Evolutionary conservation across 2,329 filamentous ascomycete genomes (phyloP).

Genomic region (Aureobasidium mangrovei): DNA sequence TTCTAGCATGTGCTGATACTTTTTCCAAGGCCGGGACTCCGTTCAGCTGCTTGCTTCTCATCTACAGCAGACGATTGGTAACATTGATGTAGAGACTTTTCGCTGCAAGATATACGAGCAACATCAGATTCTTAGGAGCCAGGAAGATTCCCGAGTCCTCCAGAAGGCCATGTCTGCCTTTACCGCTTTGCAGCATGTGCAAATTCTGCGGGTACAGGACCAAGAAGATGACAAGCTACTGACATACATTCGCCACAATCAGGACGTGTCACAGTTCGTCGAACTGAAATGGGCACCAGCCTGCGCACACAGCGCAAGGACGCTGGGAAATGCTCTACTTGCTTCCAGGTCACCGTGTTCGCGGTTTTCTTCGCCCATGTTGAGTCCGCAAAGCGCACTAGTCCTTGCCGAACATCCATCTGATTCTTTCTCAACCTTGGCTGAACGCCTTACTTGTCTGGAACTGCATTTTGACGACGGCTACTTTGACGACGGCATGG

Average conservation of each 20-base stretch:
- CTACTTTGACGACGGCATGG: constrained; percentile 40
- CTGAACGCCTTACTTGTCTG: constrained; percentile 50
- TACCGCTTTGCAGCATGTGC: constrained; percentile 53
- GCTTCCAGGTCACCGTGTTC: constrained; percentile 48
- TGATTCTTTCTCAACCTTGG: constrained; percentile 42
- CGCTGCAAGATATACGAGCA: constrained; percentile 42
- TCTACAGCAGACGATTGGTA: constrained; percentile 20
- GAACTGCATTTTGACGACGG: constrained; percentile 55
- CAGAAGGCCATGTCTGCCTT: constrained; percentile 50
- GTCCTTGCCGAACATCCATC: constrained; percentile 41
- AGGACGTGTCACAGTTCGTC: constrained; percentile 36
- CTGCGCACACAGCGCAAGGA: constrained; percentile 53
- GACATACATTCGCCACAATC: constrained; percentile 42
- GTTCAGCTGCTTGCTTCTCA: constrained; percentile 17
- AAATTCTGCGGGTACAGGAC: constrained; percentile 55
- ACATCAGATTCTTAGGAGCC: constrained; percentile 40
- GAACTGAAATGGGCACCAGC: constrained; percentile 53
- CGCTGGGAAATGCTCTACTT: constrained; percentile 49
- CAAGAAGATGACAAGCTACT: constrained; percentile 48
- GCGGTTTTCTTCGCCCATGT: constrained; percentile 53
- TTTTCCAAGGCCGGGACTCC: constrained; percentile 1
- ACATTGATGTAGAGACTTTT: constrained; percentile 33
- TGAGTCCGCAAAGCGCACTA: constrained; percentile 51
- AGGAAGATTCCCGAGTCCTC: constrained; percentile 45
- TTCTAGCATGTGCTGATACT: background rate